Conservation (phyloP, 495 filamentous ascomycete species). For the Halenospora varia region DNA sequence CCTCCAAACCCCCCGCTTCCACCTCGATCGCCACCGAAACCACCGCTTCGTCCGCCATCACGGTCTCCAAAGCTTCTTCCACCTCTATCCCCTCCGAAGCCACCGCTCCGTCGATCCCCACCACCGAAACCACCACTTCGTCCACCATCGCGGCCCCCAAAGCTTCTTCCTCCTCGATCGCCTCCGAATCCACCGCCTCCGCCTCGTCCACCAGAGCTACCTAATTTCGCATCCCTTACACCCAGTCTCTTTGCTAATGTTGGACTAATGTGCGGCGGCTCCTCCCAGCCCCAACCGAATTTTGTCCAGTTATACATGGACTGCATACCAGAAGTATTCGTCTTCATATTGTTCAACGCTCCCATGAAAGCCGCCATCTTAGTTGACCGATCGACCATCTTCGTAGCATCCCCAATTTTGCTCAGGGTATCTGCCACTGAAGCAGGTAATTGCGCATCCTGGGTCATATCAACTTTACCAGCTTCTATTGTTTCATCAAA, state of each 20-base stretch:
- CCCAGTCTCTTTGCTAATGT: conserved; percentile 44
- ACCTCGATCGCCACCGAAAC: conserved; percentile 27
- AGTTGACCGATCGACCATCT: conserved; percentile 25
- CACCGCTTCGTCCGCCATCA: conserved; percentile 1
- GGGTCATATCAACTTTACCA: conserved; percentile 50
- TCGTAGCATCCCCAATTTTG: conserved; percentile 31
- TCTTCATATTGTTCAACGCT: conserved; percentile 5
- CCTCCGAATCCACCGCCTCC: conserved; percentile 2
- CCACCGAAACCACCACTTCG: conserved; percentile 11
- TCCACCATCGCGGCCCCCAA: conserved; percentile 1
- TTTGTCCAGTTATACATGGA: conserved; percentile 58
- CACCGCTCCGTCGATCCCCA: conserved; percentile 3
- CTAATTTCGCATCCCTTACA: conserved; percentile 40
- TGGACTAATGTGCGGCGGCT: conserved; percentile 48
- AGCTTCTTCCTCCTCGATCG: conserved; percentile 12
- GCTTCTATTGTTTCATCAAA: conserved; percentile 49
- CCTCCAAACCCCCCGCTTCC: conserved; percentile 19
- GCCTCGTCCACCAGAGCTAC: conserved; percentile 41
- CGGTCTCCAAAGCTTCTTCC: conserved; percentile 16
- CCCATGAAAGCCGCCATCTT: conserved; percentile 53
- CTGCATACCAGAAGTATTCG: conserved; percentile 38
- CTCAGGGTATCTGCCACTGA: conserved; percentile 34
- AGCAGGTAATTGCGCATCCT: conserved; percentile 31
- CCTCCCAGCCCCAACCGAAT: conserved; percentile 56
- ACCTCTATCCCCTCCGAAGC: conserved; percentile 14